Evolutionary conservation across 1,284 basidiomycete genomes (phyloP).

Genomic region (Xerocomus amazonicus): DNA sequence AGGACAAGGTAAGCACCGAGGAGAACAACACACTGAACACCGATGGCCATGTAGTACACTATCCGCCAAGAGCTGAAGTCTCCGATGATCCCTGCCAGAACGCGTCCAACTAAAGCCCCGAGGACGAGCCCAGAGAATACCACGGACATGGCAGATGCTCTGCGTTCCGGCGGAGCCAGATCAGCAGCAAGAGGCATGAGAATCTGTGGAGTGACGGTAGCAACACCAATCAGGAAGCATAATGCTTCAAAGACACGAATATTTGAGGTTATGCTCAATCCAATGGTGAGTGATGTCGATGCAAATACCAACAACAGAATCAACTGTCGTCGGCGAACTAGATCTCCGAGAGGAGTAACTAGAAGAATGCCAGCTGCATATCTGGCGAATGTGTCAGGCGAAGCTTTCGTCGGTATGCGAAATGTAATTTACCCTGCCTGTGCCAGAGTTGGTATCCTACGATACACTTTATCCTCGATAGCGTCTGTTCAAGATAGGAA

Average conservation of each 20-base stretch:
- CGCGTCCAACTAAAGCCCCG: conserved; percentile 63
- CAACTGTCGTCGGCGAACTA: conserved; percentile 55
- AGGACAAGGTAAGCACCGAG: conserved; percentile 52
- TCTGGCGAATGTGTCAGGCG: conserved; percentile 24
- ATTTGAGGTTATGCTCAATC: conserved; percentile 48
- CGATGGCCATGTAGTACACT: conserved; percentile 63
- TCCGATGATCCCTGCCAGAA: conserved; percentile 61
- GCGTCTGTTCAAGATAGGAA: background rate
- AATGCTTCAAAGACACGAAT: conserved; percentile 51
- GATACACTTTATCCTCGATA: background rate
- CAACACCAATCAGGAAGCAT: conserved; percentile 53
- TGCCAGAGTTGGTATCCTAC: conserved; percentile 46
- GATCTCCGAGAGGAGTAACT: conserved; percentile 62
- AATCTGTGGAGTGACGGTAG: conserved; percentile 55
- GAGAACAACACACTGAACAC: conserved; percentile 49
- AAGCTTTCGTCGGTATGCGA: no score
- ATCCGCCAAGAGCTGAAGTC: conserved; percentile 60
- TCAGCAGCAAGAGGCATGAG: conserved; percentile 63
- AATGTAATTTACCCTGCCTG: conserved; percentile 40
- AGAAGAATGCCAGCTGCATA: conserved; percentile 57
- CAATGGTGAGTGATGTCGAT: conserved; percentile 51
- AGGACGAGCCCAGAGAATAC: conserved; percentile 66
- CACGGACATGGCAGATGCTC: conserved; percentile 60
- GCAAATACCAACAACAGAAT: conserved; percentile 47
- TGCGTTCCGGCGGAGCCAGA: conserved; percentile 56